Conservation (phyloP, 306 rosid genomes). For the Quercus cerris region DNA sequence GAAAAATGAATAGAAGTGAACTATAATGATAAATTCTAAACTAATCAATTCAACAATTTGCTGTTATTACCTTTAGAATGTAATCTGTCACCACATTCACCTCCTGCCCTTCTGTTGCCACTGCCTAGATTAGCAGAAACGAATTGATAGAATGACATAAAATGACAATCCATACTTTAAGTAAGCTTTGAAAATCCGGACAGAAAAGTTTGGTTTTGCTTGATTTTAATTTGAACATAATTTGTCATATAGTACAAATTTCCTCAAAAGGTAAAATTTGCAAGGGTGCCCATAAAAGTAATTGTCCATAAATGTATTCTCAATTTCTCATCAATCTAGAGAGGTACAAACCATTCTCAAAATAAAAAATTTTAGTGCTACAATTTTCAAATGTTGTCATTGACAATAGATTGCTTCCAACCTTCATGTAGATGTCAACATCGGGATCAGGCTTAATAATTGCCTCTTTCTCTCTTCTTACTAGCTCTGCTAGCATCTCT, state of each 20-base stretch:
- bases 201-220: not conserved
- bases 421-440: conserved; percentile 89
- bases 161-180: not conserved
- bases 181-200: not conserved
- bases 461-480: conserved; percentile 73
- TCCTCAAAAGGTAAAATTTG: too few species aligned
- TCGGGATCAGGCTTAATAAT: conserved; percentile 75
- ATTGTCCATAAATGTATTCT: too few species aligned
- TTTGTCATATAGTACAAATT: too few species aligned
- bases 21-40: not conserved
- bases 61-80: conserved; percentile 53
- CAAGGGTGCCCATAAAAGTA: too few species aligned
- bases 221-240: not conserved
- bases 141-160: not conserved
- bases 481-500: conserved; percentile 65
- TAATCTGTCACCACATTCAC: conserved; percentile 64
- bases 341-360: too few species aligned
- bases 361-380: too few species aligned
- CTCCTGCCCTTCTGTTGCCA: conserved; percentile 45
- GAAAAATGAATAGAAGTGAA: not conserved
- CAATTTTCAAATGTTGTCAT: not conserved
- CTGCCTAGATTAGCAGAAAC: conserved; percentile 28
- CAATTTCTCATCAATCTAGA: too few species aligned
- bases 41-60: not conserved
- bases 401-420: conserved; percentile 14